These are phyloP conservation scores for Cajanus cajan DNA, from an alignment of 306 rosid species.

Conservation along the genomic window DNA sequence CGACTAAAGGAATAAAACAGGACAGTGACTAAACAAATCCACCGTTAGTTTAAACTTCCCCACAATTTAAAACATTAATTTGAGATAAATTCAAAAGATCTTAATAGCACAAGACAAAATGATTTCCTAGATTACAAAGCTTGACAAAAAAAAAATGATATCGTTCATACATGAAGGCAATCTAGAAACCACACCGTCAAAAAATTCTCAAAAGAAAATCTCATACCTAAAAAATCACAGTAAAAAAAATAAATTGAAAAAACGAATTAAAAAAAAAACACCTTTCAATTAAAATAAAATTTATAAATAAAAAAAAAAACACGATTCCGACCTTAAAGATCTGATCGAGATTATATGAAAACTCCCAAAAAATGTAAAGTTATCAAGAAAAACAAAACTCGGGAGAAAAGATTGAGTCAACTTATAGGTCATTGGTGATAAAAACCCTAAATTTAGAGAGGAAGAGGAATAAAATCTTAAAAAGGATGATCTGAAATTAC, in stretches of 20 bases:
- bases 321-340: not conserved
- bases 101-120: not conserved
- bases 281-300: too few relatives aligned
- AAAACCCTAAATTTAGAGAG: constrained; percentile 8
- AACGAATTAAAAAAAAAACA: not conserved
- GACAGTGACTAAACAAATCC: too few relatives aligned
- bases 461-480: not conserved
- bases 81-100: not conserved
- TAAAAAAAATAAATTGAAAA: not conserved
- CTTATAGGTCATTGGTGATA: not conserved
- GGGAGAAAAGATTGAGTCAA: not conserved
- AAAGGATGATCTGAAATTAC: constrained; percentile 12
- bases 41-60: not conserved
- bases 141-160: not conserved
- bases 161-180: not conserved
- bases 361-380: not conserved
- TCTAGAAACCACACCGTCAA: not conserved
- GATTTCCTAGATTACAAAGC: not conserved
- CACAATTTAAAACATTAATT: not conserved
- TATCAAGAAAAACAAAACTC: not conserved
- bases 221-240: not conserved
- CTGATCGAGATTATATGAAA: not conserved
- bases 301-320: not conserved
- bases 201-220: not conserved
- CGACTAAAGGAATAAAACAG: too few relatives aligned